A percentile compares a stretch with the other conserved stretches of the same genome.
These are phyloP conservation scores for Pyropia yezoensis DNA, from an alignment of 23 red algal genomes.

Conservation along the genomic window DNA sequence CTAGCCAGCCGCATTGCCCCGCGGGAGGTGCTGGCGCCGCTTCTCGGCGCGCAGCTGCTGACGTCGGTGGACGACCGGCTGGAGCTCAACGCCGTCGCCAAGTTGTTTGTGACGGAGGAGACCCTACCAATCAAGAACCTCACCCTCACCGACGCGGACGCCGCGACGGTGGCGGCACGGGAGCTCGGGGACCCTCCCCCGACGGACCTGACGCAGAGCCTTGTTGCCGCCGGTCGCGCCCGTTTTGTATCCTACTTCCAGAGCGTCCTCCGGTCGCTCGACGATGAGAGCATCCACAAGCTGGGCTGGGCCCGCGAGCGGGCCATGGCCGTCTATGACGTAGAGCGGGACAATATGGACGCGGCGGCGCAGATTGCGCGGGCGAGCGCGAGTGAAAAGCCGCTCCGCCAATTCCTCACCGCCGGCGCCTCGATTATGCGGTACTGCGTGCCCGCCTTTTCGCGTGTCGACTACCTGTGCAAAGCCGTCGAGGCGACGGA, in stretches of 20 bases:
- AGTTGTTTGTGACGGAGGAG: neutral
- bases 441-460: conserved; percentile 27
- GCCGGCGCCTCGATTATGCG: conserved; percentile 50
- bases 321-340: conserved; percentile 48
- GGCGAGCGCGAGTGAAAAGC: conserved; percentile 1
- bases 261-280: conserved; percentile 24
- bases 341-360: conserved; percentile 45
- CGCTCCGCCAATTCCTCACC: conserved; percentile 36
- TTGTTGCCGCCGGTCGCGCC: conserved; percentile 2
- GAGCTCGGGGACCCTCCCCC: too few species aligned
- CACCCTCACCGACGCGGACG: neutral
- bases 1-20: neutral
- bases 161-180: too few species aligned
- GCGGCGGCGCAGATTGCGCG: conserved; percentile 14
- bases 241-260: conserved; percentile 34
- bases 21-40: neutral
- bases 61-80: conserved; percentile 1
- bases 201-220: too few species aligned
- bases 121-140: neutral
- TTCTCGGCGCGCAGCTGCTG: neutral
- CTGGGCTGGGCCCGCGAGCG: conserved; percentile 17
- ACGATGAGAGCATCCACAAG: conserved; percentile 20
- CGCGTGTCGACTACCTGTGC: conserved; percentile 10
- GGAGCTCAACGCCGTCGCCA: conserved; percentile 4
- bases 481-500: neutral